Evolutionary conservation across 208 protist species (phyloP).

Genomic region (Leishmania arabica): DNA sequence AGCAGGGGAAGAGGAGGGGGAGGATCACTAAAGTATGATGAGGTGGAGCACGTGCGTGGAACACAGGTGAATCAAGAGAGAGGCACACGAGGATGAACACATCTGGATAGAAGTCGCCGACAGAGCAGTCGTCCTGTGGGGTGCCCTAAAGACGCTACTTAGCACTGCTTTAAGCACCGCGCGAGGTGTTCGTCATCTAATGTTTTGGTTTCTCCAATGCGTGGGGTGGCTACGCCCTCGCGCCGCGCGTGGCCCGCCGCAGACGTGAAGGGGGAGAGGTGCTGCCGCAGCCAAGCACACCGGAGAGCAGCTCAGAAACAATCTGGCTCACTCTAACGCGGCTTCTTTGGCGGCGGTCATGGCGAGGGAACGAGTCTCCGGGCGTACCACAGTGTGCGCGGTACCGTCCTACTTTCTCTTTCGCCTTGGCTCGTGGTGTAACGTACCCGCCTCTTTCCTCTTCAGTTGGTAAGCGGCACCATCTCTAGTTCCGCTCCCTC

Average conservation of each 20-base stretch:
- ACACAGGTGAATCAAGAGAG: not conserved
- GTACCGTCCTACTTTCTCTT: not conserved
- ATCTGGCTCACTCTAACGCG: not conserved
- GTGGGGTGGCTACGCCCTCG: not conserved
- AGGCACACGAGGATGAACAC: not conserved
- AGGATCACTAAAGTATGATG: not conserved
- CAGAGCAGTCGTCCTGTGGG: not conserved
- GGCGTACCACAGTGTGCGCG: not conserved
- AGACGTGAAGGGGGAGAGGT: not conserved
- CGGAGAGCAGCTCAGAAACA: not conserved
- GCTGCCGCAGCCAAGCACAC: not conserved
- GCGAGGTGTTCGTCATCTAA: not conserved
- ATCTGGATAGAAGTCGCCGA: not conserved
- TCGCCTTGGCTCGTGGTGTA: not conserved
- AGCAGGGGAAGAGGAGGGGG: not conserved
- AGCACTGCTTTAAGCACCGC: not conserved
- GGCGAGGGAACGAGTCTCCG: not conserved
- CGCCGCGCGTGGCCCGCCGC: not conserved
- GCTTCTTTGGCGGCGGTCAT: not conserved
- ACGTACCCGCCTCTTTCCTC: not conserved
- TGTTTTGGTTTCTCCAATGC: not conserved
- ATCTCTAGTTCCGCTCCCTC: not conserved
- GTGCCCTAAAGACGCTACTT: not conserved
- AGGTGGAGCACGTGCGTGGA: not conserved
- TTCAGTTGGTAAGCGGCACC: not conserved